phyloP scores from a whole-genome alignment of 2,329 filamentous ascomycete genomes.

The Aspergillus ruber region DNA sequence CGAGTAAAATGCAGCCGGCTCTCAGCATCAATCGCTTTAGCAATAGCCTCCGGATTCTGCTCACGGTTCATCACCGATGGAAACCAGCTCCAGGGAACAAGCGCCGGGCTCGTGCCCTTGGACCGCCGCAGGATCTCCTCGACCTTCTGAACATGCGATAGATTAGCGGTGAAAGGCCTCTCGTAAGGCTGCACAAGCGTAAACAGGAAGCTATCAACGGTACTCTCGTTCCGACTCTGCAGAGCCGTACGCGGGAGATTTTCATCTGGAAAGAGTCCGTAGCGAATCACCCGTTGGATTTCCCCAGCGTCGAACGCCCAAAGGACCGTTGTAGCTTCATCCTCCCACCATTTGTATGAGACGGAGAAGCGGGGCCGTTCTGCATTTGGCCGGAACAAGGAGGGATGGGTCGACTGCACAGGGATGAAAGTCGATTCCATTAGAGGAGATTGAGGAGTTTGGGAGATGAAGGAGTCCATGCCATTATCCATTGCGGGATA shows the following conservation, averaged over 20 bases:
- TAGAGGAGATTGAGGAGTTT: background rate
- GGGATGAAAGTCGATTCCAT: constrained; percentile 5
- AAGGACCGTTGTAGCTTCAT: constrained; percentile 31
- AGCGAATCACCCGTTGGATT: constrained; percentile 33
- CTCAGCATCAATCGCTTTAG: constrained; percentile 30
- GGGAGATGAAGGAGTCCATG: background rate
- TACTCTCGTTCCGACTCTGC: constrained; percentile 25
- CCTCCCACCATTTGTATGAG: constrained; percentile 37
- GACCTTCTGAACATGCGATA: constrained; percentile 33
- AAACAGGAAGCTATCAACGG: constrained; percentile 28
- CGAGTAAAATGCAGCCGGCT: constrained; percentile 35
- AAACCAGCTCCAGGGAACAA: constrained; percentile 32
- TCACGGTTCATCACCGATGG: constrained; percentile 18
- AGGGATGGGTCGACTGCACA: constrained; percentile 18
- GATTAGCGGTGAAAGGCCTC: constrained; percentile 16
- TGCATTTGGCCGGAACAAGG: constrained; percentile 22
- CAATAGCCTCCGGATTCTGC: constrained; percentile 20
- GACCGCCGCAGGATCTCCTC: constrained; percentile 34
- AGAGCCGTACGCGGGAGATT: constrained; percentile 30
- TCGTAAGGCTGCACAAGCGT: constrained; percentile 23
- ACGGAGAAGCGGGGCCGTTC: constrained; percentile 29
- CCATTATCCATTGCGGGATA: background rate
- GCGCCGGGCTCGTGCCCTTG: constrained; percentile 14
- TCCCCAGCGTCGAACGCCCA: constrained; percentile 34
- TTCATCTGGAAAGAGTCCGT: constrained; percentile 29